These are phyloP conservation scores for Cercophora samala DNA, from an alignment of 495 filamentous ascomycete species.

Conservation along the genomic window DNA sequence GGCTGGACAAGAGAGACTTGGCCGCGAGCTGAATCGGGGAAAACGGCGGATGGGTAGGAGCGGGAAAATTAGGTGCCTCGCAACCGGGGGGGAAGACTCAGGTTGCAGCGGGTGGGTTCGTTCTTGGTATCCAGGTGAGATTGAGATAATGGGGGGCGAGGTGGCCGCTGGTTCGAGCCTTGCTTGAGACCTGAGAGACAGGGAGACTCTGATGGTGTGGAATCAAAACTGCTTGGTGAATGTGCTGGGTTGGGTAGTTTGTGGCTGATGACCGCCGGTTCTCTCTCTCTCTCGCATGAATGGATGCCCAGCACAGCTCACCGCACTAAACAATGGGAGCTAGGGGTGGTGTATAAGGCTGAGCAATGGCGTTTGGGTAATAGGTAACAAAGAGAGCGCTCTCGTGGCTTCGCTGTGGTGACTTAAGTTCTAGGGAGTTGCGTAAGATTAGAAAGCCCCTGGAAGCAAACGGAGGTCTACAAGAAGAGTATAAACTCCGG, in stretches of 20 bases:
- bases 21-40: constrained; percentile 22
- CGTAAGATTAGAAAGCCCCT: too few species aligned
- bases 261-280: constrained; percentile 25
- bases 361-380: constrained; percentile 11
- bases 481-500: background rate
- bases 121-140: background rate
- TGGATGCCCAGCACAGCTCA: constrained; percentile 20
- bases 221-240: constrained; percentile 3
- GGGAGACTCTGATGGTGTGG: background rate
- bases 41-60: constrained; percentile 12
- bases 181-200: constrained; percentile 7
- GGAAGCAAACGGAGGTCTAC: background rate
- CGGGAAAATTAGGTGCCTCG: constrained; percentile 18
- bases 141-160: too few species aligned
- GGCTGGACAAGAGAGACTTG: constrained; percentile 20
- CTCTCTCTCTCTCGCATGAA: constrained; percentile 6
- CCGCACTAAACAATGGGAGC: constrained; percentile 21
- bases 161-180: constrained; percentile 5
- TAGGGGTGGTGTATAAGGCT: constrained; percentile 28
- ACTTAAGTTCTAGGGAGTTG: too few species aligned
- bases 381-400: background rate
- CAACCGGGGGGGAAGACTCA: constrained; percentile 17
- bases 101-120: constrained; percentile 21
- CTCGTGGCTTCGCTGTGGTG: background rate
- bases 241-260: constrained; percentile 2